These are phyloP conservation scores for Tolypocladium sp. DNA, from an alignment of 2,329 filamentous ascomycete genomes.

Conservation along the genomic window DNA sequence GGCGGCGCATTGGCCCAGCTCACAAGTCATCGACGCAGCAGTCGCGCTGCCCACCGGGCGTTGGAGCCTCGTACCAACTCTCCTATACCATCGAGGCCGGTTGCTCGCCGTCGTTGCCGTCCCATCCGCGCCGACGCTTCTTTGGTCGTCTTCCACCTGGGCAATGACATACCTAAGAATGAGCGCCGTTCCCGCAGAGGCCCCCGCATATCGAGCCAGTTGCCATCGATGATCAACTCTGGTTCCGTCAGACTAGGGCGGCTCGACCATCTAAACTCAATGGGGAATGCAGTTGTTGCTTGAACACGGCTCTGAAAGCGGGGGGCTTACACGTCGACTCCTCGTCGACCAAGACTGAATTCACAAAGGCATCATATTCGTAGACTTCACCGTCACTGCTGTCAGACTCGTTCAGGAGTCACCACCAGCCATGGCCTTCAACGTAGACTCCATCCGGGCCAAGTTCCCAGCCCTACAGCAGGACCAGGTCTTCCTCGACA, in stretches of 20 bases:
- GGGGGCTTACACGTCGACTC: background rate
- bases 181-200: background rate
- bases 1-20: background rate
- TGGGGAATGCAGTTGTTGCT: background rate
- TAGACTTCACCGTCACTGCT: background rate
- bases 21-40: background rate
- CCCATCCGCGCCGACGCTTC: background rate
- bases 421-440: background rate
- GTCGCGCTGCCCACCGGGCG: background rate
- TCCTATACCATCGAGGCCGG: background rate
- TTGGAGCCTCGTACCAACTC: background rate
- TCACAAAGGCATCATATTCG: background rate
- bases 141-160: background rate
- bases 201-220: background rate
- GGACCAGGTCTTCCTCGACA: conserved; percentile 66
- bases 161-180: background rate
- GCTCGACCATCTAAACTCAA: background rate
- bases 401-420: background rate
- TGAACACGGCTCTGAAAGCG: background rate
- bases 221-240: background rate
- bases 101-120: background rate
- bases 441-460: conserved; percentile 22
- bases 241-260: background rate
- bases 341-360: background rate
- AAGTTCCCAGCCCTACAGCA: conserved; percentile 60